Evolutionary conservation across 139 green algal species (phyloP), one percentile per base, ranked within the genome.

Genomic region (Chlamydomonas sp.): DNA sequence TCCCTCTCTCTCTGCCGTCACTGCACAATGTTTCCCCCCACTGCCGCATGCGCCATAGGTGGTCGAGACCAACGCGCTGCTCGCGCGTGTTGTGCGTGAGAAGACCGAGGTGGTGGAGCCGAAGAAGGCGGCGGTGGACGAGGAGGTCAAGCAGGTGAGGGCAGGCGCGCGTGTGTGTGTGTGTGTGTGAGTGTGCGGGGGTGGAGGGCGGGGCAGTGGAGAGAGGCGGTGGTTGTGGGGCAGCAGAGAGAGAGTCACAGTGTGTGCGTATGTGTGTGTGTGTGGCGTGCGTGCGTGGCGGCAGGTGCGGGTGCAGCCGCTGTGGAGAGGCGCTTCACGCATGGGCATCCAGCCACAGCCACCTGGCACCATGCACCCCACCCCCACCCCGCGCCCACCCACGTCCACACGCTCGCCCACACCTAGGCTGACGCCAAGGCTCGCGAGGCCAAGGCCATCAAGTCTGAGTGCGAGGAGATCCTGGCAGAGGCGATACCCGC

Each of bases 51-150:
- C 58, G n/a, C n/a, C n/a, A n/a, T n/a, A 72, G 66, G 82, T 87
- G 57, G 78, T 38, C 8, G 83, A 91, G 70, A 84, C 81, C 35
- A 81, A 89, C 67, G 35, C 73, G 69, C 85, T 91, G 30, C 81
- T 91, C 66, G 48, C 38, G 3, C 50, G 58, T 3, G 74, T 90
- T n/a, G 64, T 71, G 8, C 59, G 65, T 5, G 86, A 91, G 66
- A 91, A 91, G 73, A 72, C 74, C n/a, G 35, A 76, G 60, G 80
- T 91, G n/a, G 85, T 91, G 49, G 85, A 91, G 78, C 85, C 85
- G 4, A 87, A 89, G 70, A 87, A 87, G 69, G 67, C 72, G 0
- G 24, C 83, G 34, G 83, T 89, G 39, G 81, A 91, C 33, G 54
- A 34, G 29, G 85, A 91, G 69, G 85, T 88, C 16, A 66, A 69